A percentile compares a stretch with the other conserved stretches of the same genome.
phyloP scores from a whole-genome alignment of 2,329 filamentous ascomycete species.

The Tolypocladium paradoxum region DNA sequence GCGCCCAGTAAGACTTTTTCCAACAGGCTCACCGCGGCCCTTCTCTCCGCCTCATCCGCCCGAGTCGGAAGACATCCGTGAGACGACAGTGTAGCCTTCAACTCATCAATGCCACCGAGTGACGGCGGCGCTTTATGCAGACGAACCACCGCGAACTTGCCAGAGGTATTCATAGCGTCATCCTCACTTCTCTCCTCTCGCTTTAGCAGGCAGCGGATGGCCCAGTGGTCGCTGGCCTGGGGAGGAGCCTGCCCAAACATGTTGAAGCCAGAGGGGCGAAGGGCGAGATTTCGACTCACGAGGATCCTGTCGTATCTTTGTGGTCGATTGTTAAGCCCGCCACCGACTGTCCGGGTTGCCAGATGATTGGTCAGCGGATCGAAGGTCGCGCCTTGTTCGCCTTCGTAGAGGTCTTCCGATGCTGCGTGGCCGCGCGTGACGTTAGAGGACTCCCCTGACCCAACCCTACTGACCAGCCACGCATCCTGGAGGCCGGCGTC shows the following conservation, averaged over 20 bases:
- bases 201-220: slow-evolving; percentile 34
- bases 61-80: slow-evolving; percentile 34
- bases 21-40: slow-evolving; percentile 34
- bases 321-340: slow-evolving; percentile 40
- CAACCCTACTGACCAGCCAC: slow-evolving; percentile 36
- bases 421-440: slow-evolving; percentile 12
- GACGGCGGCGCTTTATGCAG: slow-evolving; percentile 15
- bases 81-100: slow-evolving; percentile 26
- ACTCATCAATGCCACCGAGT: slow-evolving; percentile 19
- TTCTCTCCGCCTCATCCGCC: slow-evolving; percentile 28
- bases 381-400: slow-evolving; percentile 56
- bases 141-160: slow-evolving; percentile 13
- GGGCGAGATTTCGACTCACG: slow-evolving; percentile 30
- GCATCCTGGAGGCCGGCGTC: slow-evolving; percentile 39
- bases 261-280: slow-evolving; percentile 33
- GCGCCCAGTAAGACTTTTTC: slow-evolving; percentile 28
- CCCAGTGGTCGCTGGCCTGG: slow-evolving; percentile 45
- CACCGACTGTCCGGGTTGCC: slow-evolving; percentile 38
- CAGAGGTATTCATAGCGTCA: neutral
- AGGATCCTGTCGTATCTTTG: slow-evolving; percentile 58
- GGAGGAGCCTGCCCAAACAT: slow-evolving; percentile 37
- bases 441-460: slow-evolving; percentile 28
- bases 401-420: slow-evolving; percentile 32
- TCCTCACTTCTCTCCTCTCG: neutral
- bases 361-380: slow-evolving; percentile 46